phyloP scores from a whole-genome alignment of 164 flowering plant genomes.

The Brasenia schreberi region DNA sequence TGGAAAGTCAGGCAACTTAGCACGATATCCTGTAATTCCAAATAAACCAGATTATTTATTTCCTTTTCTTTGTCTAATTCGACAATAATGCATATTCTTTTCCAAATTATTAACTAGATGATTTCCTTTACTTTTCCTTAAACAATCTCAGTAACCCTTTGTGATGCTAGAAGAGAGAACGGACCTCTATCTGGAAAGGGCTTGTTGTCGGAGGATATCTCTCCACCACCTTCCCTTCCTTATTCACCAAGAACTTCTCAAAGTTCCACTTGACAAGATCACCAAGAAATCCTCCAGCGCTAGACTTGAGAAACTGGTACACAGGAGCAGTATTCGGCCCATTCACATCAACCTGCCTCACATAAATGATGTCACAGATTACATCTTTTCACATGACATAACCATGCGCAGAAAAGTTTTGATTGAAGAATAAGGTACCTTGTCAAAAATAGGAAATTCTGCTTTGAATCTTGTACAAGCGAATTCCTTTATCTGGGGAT shows the following conservation, averaged over 20 bases:
- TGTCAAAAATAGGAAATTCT: constrained; percentile 91
- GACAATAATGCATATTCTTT: no score
- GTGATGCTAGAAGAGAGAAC: not conserved
- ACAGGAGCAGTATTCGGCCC: constrained; percentile 87
- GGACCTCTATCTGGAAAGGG: constrained; percentile 92
- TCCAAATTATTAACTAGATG: no score
- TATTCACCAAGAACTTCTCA: constrained; percentile 86
- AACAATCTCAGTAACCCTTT: not conserved
- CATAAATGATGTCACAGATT: not conserved
- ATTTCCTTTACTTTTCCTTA: not conserved
- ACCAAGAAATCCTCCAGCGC: constrained; percentile 69
- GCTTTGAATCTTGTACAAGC: constrained; percentile 88
- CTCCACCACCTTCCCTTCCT: constrained; percentile 82
- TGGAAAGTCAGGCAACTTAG: no score
- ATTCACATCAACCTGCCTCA: constrained; percentile 71
- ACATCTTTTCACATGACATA: no score
- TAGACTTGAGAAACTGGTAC: constrained; percentile 81
- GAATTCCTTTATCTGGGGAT: constrained; percentile 69
- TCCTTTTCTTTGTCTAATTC: no score
- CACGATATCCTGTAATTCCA: no score
- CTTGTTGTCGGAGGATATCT: constrained; percentile 84
- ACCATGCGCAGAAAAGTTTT: not conserved
- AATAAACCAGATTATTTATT: no score
- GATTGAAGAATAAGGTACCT: constrained; percentile 24
- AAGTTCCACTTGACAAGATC: constrained; percentile 92